Conservation (phyloP, 2,329 filamentous ascomycete genomes). For the Akanthomyces muscarius region DNA sequence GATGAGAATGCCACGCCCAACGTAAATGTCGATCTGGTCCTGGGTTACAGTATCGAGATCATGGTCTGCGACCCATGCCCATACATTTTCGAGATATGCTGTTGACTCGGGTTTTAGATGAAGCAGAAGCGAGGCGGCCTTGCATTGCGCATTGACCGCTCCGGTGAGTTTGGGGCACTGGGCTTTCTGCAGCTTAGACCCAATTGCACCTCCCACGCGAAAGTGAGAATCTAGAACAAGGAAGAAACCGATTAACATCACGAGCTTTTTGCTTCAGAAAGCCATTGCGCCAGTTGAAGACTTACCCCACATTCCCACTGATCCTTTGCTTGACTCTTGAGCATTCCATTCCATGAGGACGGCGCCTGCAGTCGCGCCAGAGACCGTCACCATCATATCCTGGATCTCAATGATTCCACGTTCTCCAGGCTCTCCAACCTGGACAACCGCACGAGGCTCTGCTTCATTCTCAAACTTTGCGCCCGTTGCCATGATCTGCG, state of each 20-base stretch:
- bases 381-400: conserved; percentile 55
- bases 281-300: too few species aligned
- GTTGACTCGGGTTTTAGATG: conserved; percentile 29
- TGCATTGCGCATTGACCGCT: conserved; percentile 29
- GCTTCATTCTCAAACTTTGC: conserved; percentile 45
- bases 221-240: conserved; percentile 25
- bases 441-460: conserved; percentile 53
- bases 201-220: conserved; percentile 42
- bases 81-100: conserved; percentile 25
- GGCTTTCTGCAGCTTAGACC: conserved; percentile 40
- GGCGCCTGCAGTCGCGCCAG: conserved; percentile 50
- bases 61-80: conserved; percentile 45
- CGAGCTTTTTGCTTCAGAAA: too few species aligned
- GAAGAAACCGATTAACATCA: too few species aligned
- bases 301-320: conserved; percentile 26
- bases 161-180: conserved; percentile 37
- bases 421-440: conserved; percentile 55
- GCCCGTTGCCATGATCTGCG: conserved; percentile 48
- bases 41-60: conserved; percentile 28
- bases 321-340: conserved; percentile 26
- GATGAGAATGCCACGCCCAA: too few species aligned
- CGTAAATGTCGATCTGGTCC: conserved; percentile 12
- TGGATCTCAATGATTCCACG: too few species aligned
- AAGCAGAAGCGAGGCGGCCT: conserved; percentile 32
- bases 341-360: conserved; percentile 59